Evolutionary conservation across 371 early-diverging fungal genomes (phyloP).

Genomic region (Polyrhizophydium stewartii): DNA sequence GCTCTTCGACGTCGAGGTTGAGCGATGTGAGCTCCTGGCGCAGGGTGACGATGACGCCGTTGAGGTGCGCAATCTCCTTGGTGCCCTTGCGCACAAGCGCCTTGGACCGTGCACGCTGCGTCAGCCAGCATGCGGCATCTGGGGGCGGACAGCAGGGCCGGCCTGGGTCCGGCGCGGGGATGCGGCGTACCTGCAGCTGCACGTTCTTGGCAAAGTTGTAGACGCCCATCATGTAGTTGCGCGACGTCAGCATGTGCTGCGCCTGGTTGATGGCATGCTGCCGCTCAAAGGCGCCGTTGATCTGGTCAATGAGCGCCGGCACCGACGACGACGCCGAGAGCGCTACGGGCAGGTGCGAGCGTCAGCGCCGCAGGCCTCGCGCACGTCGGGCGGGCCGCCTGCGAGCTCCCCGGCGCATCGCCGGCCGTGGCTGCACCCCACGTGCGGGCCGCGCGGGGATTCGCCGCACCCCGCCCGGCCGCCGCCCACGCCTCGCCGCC

Average conservation of each 20-base stretch:
- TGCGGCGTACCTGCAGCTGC: conserved; percentile 9
- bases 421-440: no score
- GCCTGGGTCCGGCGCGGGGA: no score
- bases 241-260: conserved; percentile 23
- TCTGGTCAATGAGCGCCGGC: conserved; percentile 12
- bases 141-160: no score
- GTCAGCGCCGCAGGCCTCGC: no score
- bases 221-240: conserved; percentile 33
- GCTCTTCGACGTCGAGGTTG: background rate
- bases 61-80: background rate
- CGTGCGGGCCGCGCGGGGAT: no score
- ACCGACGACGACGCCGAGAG: background rate
- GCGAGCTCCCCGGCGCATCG: no score
- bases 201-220: conserved; percentile 33
- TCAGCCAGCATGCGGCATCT: no score
- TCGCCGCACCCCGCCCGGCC: no score
- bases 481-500: no score
- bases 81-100: background rate
- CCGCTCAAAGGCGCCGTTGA: conserved; percentile 25
- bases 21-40: background rate
- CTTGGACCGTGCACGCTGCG: background rate
- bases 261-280: conserved; percentile 32
- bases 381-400: no score
- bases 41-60: background rate
- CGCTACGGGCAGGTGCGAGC: no score